Evolutionary conservation across 345 rosid genomes (phyloP).

Genomic region (Pseudoturritis turrita): DNA sequence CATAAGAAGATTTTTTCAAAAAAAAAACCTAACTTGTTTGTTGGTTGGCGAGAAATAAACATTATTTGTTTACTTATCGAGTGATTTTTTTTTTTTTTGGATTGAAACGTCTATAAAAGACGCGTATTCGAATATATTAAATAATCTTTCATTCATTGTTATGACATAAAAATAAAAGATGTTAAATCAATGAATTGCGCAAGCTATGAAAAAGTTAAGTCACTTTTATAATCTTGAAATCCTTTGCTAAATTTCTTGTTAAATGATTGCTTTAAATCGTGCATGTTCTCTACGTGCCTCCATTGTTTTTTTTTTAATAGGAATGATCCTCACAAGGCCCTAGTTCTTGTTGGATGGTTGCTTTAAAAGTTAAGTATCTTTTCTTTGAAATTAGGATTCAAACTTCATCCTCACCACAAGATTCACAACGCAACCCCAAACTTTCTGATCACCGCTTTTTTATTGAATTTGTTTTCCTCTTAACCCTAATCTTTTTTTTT

Average conservation of each 20-base stretch:
- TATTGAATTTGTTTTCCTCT: background rate
- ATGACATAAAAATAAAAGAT: background rate
- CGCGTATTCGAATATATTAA: background rate
- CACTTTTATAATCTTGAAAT: background rate
- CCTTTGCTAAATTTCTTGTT: background rate
- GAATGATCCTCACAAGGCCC: background rate
- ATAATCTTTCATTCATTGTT: background rate
- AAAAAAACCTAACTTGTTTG: too few relatives aligned
- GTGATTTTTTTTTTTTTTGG: background rate
- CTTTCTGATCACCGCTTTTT: background rate
- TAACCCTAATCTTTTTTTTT: background rate
- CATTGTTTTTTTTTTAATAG: background rate
- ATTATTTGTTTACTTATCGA: background rate
- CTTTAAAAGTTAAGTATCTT: background rate
- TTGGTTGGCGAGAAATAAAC: background rate
- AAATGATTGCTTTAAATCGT: background rate
- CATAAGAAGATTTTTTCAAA: background rate
- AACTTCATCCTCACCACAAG: background rate
- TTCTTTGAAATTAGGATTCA: background rate
- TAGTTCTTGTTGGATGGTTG: background rate
- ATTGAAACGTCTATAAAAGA: background rate
- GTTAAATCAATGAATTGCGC: background rate
- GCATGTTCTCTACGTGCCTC: background rate
- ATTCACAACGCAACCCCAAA: background rate
- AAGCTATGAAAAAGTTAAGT: background rate